Conservation (phyloP, 257 asterid species). For the Forsythia suspensa region DNA sequence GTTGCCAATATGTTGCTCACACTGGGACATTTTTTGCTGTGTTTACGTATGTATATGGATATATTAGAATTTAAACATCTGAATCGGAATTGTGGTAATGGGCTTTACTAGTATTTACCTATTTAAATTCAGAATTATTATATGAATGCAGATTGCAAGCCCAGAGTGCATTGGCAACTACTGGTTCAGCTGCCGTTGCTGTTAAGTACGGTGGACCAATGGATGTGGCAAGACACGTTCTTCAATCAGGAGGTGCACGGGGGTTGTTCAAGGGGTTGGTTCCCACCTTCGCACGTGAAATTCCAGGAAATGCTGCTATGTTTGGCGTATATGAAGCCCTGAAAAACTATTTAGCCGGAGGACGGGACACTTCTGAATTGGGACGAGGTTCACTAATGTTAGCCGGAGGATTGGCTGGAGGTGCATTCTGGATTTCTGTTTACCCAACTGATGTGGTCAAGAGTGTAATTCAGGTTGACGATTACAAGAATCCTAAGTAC, state of each 20-base stretch:
- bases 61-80: not conserved
- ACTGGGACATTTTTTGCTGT: not conserved
- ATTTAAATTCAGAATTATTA: not conserved
- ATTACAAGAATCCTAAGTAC: conserved; percentile 67
- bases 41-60: not conserved
- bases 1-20: not conserved
- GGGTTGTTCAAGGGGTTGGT: conserved; percentile 79
- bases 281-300: conserved; percentile 84
- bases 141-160: conserved; percentile 68
- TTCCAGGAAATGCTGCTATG: conserved; percentile 87
- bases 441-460: conserved; percentile 85
- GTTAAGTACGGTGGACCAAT: conserved; percentile 72
- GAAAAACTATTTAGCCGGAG: conserved; percentile 69
- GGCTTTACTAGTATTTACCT: not conserved
- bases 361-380: conserved; percentile 57
- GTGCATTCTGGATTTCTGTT: conserved; percentile 64
- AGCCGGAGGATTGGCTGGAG: conserved; percentile 87
- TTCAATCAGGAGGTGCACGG: conserved; percentile 55
- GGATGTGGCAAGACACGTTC: conserved; percentile 81
- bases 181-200: conserved; percentile 40
- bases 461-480: conserved; percentile 82
- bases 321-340: conserved; percentile 79
- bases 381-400: conserved; percentile 71
- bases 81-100: not conserved
- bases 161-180: conserved; percentile 57